Conservation (phyloP, 2,329 filamentous ascomycete genomes). For the Sarocladium brachiariae region DNA sequence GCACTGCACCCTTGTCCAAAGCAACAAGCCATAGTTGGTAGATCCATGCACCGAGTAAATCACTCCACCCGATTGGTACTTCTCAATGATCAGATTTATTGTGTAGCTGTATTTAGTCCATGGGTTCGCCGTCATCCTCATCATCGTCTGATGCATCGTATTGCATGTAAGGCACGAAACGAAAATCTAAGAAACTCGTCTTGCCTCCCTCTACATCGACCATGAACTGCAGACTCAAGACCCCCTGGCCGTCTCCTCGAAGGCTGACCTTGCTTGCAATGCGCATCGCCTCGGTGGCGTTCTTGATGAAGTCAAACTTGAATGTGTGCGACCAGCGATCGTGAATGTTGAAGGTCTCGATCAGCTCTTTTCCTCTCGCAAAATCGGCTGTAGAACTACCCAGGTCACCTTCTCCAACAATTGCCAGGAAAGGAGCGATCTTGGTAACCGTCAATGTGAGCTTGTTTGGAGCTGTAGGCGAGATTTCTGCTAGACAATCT, state of each 20-base stretch:
- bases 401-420: slow-evolving; percentile 56
- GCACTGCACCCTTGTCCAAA: not conserved
- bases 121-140: slow-evolving; percentile 20
- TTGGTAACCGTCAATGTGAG: slow-evolving; percentile 62
- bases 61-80: not conserved
- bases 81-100: not conserved
- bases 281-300: slow-evolving; percentile 86
- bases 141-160: slow-evolving; percentile 47
- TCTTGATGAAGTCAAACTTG: slow-evolving; percentile 80
- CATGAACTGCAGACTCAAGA: slow-evolving; percentile 94
- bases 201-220: slow-evolving; percentile 70
- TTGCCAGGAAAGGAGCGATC: slow-evolving; percentile 62
- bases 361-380: slow-evolving; percentile 54
- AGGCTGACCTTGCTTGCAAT: slow-evolving; percentile 89
- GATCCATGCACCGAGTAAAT: not conserved
- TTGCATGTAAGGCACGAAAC: slow-evolving; percentile 66
- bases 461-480: slow-evolving; percentile 62
- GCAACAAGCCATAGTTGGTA: slow-evolving; percentile 4
- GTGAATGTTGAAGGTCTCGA: slow-evolving; percentile 67
- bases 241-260: slow-evolving; percentile 78
- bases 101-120: not conserved
- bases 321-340: slow-evolving; percentile 63
- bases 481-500: slow-evolving; percentile 64
- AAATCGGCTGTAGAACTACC: slow-evolving; percentile 62
- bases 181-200: slow-evolving; percentile 73